These are phyloP conservation scores for Lenwebbia sp. DNA, from an alignment of 345 rosid genomes.

Conservation along the genomic window DNA sequence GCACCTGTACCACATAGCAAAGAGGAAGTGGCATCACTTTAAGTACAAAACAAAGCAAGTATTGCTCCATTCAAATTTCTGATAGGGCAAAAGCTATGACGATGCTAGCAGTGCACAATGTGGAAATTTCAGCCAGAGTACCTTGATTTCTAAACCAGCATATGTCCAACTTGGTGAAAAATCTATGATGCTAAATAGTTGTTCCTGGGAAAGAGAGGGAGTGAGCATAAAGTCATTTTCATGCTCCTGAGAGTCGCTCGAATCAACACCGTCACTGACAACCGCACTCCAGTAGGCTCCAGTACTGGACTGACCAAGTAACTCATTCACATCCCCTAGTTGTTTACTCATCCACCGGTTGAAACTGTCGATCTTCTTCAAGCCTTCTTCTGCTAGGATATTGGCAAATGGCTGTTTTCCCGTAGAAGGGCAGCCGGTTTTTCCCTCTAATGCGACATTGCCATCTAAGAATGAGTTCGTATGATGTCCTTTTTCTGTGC, in stretches of 20 bases:
- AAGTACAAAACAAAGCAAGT: neutral
- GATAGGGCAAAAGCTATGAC: neutral
- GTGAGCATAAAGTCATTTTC: constrained; percentile 42
- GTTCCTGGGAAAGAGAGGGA: constrained; percentile 82
- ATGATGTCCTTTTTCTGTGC: constrained; percentile 13
- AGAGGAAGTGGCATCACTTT: neutral
- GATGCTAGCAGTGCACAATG: neutral
- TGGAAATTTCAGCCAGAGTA: constrained; percentile 8
- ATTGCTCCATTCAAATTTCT: neutral
- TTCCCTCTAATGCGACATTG: constrained; percentile 29
- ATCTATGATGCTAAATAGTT: constrained; percentile 70
- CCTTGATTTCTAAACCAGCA: constrained; percentile 54
- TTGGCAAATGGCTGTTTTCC: constrained; percentile 39
- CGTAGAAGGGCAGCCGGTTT: constrained; percentile 27
- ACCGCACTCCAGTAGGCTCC: constrained; percentile 55
- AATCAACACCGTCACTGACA: constrained; percentile 47
- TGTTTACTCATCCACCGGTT: constrained; percentile 90
- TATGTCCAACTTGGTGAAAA: constrained; percentile 86
- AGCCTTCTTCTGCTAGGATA: constrained; percentile 39
- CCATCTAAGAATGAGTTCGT: constrained; percentile 18
- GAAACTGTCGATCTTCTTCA: constrained; percentile 91
- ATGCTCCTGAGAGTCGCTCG: constrained; percentile 31
- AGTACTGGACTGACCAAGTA: constrained; percentile 41
- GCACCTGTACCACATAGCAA: constrained; percentile 34
- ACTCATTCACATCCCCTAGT: constrained; percentile 74